Conservation (phyloP, 257 asterid genomes). For the Marsdenia floribunda region DNA sequence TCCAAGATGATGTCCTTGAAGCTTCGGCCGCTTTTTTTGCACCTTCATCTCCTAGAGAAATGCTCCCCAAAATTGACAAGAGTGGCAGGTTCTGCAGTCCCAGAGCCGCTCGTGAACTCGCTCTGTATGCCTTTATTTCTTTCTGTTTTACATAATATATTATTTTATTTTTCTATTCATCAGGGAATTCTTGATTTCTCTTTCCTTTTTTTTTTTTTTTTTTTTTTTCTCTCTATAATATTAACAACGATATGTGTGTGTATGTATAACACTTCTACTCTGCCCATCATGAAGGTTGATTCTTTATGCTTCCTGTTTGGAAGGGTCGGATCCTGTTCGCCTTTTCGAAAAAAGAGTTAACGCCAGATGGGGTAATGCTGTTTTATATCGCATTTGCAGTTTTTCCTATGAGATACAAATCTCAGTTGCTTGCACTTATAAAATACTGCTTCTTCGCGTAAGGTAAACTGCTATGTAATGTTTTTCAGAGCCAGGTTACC, state of each 20-base stretch:
- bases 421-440: not conserved
- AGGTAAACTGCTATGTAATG: not conserved
- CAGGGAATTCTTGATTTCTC: not conserved
- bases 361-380: constrained; percentile 53
- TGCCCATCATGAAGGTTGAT: constrained; percentile 37
- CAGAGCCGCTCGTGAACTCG: constrained; percentile 89
- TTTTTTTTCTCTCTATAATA: no score
- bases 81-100: constrained; percentile 89
- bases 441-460: not conserved
- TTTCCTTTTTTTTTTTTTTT: no score
- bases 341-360: constrained; percentile 70
- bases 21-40: constrained; percentile 13
- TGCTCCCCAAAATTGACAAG: constrained; percentile 74
- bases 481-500: constrained; percentile 54
- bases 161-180: not conserved
- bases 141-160: not conserved
- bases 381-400: not conserved
- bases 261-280: not conserved
- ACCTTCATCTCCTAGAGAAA: constrained; percentile 16
- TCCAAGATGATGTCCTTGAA: constrained; percentile 19
- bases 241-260: not conserved
- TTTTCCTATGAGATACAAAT: not conserved
- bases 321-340: constrained; percentile 91
- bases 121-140: constrained; percentile 36
- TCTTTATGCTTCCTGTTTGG: constrained; percentile 80